phyloP scores from a whole-genome alignment of 805 yeast species.

The Lipomyces yamadae region DNA sequence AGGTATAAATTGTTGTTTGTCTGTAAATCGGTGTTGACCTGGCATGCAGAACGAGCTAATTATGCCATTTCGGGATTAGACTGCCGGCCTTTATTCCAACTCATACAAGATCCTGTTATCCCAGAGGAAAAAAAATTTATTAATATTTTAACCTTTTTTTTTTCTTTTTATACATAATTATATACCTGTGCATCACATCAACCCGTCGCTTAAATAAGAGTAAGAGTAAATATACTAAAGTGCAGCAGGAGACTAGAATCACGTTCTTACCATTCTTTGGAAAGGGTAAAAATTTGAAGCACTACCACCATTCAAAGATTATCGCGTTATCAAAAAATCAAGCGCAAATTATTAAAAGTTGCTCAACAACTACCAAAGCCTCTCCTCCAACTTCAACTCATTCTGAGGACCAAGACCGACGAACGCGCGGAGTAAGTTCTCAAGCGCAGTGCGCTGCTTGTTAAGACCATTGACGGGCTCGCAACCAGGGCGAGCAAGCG shows the following conservation, averaged over 20 bases:
- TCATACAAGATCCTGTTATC: background rate
- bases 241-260: background rate
- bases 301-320: background rate
- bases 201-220: too few relatives aligned
- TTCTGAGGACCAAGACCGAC: constrained; percentile 89
- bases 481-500: constrained; percentile 87
- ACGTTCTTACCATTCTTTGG: background rate
- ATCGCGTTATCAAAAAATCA: background rate
- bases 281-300: background rate
- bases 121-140: background rate
- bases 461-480: constrained; percentile 91
- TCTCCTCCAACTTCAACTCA: constrained; percentile 94
- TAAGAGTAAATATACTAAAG: background rate
- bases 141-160: background rate
- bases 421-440: constrained; percentile 84
- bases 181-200: background rate
- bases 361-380: constrained; percentile 48
- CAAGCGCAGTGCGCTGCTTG: constrained; percentile 92
- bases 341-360: background rate
- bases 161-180: background rate
- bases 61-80: too few relatives aligned
- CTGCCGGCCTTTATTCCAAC: too few relatives aligned
- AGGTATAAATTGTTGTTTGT: too few relatives aligned
- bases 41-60: too few relatives aligned
- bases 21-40: too few relatives aligned